These are phyloP conservation scores for Erythrobasidium yunnanense DNA, from an alignment of 768 basidiomycete species.

Conservation along the genomic window DNA sequence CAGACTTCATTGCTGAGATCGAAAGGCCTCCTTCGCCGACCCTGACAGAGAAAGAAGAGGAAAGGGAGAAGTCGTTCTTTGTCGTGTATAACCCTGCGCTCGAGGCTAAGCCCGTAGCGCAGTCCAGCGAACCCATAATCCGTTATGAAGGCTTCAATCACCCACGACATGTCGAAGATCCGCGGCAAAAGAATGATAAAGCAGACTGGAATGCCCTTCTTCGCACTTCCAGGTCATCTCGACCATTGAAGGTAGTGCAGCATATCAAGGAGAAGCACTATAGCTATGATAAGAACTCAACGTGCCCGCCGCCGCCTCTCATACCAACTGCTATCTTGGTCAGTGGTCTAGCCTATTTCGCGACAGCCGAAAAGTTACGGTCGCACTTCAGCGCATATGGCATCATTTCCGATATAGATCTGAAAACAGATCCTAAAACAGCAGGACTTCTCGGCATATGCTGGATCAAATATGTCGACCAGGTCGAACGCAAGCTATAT, in stretches of 20 bases:
- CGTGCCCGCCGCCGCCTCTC: conserved; percentile 60
- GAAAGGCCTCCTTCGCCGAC: too few species aligned
- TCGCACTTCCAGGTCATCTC: too few species aligned
- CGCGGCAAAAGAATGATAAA: conserved; percentile 50
- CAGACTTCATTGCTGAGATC: too few species aligned
- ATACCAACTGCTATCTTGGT: conserved; percentile 54
- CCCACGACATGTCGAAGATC: conserved; percentile 49
- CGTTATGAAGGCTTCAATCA: conserved; percentile 51
- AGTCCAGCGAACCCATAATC: conserved; percentile 28
- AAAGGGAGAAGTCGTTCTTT: too few species aligned
- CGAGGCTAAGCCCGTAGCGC: conserved; percentile 16
- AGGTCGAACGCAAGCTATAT: conserved; percentile 1
- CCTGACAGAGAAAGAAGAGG: too few species aligned
- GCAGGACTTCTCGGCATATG: conserved; percentile 75
- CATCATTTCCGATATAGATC: conserved; percentile 55
- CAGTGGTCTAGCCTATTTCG: conserved; percentile 59
- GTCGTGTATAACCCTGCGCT: neutral
- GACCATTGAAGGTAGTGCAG: too few species aligned
- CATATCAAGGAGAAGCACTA: conserved; percentile 48
- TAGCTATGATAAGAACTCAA: conserved; percentile 68
- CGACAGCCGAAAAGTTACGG: conserved; percentile 55
- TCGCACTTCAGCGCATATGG: conserved; percentile 59
- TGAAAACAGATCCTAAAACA: conserved; percentile 66
- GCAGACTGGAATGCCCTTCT: too few species aligned
- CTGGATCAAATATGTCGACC: conserved; percentile 52